Conservation (phyloP, 2,329 filamentous ascomycete species). For the Neofusicoccum laricinum region DNA sequence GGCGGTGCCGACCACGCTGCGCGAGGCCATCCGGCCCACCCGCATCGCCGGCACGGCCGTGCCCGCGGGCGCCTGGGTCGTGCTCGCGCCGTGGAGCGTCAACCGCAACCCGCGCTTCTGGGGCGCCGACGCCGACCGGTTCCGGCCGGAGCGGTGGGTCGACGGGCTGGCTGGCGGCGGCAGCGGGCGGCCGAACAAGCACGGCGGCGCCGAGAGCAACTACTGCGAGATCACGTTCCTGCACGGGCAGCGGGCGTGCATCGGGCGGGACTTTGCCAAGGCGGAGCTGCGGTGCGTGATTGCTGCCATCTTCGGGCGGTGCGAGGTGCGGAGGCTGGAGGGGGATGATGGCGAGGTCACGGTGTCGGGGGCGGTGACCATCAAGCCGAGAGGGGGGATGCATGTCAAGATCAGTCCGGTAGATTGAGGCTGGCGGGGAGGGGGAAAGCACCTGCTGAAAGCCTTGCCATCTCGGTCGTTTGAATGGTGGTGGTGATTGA, state of each 20-base stretch:
- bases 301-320: background rate
- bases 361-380: conserved; percentile 17
- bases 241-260: conserved; percentile 22
- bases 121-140: conserved; percentile 30
- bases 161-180: conserved; percentile 18
- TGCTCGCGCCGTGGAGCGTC: conserved; percentile 29
- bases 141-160: conserved; percentile 38
- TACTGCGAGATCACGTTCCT: conserved; percentile 32
- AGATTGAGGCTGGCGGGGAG: too few species aligned
- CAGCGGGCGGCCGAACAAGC: conserved; percentile 22
- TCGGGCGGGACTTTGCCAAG: conserved; percentile 18
- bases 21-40: conserved; percentile 2
- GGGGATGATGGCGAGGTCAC: background rate
- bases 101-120: conserved; percentile 32
- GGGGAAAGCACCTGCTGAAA: too few species aligned
- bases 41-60: conserved; percentile 19
- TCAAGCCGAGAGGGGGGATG: conserved; percentile 20
- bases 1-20: conserved; percentile 35
- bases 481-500: too few species aligned
- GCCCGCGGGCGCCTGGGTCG: conserved; percentile 28
- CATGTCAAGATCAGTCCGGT: background rate
- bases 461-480: too few species aligned
- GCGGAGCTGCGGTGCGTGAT: conserved; percentile 19
- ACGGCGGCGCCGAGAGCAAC: conserved; percentile 25
- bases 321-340: conserved; percentile 14